Base-by-base conservation (phyloP, 768 basidiomycete genomes). In the Tulasnella sp. region DNA sequence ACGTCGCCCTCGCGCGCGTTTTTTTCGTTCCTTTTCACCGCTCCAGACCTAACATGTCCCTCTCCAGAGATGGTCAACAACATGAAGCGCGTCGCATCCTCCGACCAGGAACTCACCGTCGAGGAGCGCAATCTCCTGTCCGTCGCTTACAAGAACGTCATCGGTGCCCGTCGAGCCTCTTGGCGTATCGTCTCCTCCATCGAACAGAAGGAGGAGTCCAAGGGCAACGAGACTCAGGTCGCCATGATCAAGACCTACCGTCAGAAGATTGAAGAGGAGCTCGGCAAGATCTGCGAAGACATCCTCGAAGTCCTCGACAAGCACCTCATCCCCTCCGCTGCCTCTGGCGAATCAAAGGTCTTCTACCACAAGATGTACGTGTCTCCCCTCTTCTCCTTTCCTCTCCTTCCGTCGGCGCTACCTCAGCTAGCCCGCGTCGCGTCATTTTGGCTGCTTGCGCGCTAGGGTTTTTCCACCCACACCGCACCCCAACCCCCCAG, bases 301-400 rank as follows among this genome's bases (percentile, higher is more conserved):
- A 88, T 88, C 83, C 86, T 88, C 79, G 83, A 85, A 82, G 87
- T 88, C 42, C 78, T 82, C 62, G 80, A 82, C 74, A 62, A 81
- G 62, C 77, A 79, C 75, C 81, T 82, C 74, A 95, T 84, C 85
- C 89, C 90, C 36, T 87, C 87, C 40, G 94, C 94, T 10, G 89
- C 88, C 81, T 87, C 89, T 21, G 94, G 95, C 62, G 94, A 96
- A 85, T 92, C 92, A 85, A 91, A 90, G 81, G 95, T 95, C 42
- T 96, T 96, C 87, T 96, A 96, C 88, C 92, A 90, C 84, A 96
- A 97, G 87, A 92, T 95, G 93, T 93, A 83, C 85, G 90, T 84
- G 36, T 38, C 80, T 4, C 27, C 3, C 62, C 62, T 9, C 62
- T 77, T 56, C 42, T 24, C 74, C 76, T 79, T 76, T 16, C 38